These are phyloP conservation scores for Avena atlantica DNA, from an alignment of 176 grass and related monocot genomes.

Conservation along the genomic window DNA sequence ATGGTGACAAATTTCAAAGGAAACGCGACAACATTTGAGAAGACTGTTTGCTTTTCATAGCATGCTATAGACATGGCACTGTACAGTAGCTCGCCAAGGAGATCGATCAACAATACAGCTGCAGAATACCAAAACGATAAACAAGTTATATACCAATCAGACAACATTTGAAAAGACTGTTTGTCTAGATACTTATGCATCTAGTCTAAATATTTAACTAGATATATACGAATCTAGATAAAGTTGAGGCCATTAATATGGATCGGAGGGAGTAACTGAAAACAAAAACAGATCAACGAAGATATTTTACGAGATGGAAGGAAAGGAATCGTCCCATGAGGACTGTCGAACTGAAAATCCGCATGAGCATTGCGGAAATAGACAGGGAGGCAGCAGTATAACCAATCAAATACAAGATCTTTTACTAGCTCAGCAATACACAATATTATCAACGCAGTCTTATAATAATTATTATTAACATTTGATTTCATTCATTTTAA, in stretches of 20 bases:
- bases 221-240: too few relatives aligned
- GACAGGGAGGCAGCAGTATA: neutral
- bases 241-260: too few relatives aligned
- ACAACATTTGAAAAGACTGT: too few relatives aligned
- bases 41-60: constrained; percentile 32
- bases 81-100: constrained; percentile 47
- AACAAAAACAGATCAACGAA: neutral
- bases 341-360: neutral
- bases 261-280: neutral
- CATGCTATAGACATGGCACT: constrained; percentile 47
- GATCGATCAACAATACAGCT: constrained; percentile 39
- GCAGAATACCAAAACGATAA: constrained; percentile 34
- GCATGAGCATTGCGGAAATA: neutral
- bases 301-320: neutral
- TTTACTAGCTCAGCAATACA: neutral
- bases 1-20: constrained; percentile 26
- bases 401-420: neutral
- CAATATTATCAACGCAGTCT: neutral
- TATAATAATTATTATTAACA: neutral
- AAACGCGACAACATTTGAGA: constrained; percentile 22
- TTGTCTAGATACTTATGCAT: too few relatives aligned
- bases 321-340: neutral
- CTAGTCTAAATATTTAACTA: too few relatives aligned
- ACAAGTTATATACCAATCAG: neutral
- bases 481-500: constrained; percentile 6